phyloP scores from a whole-genome alignment of 2,329 filamentous ascomycete genomes.

The Diaporthe citriasiana region DNA sequence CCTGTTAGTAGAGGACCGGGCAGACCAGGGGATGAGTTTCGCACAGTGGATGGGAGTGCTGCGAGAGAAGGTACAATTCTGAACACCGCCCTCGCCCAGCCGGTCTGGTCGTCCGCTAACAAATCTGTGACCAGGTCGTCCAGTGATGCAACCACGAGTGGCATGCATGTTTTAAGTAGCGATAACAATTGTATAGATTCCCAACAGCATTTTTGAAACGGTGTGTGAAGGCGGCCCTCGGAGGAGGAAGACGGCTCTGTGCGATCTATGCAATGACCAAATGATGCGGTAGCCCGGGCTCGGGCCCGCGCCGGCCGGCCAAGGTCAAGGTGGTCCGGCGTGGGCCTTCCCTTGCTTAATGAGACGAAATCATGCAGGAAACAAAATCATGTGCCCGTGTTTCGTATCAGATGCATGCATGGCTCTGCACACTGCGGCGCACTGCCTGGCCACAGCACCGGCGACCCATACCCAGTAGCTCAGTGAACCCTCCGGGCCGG shows the following conservation, averaged over 20 bases:
- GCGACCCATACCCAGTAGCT: conserved; percentile 16
- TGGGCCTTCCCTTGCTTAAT: conserved; percentile 23
- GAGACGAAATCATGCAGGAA: conserved; percentile 30
- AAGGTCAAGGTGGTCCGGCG: conserved; percentile 15
- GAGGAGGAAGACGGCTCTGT: conserved; percentile 13
- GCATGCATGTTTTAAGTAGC: conserved; percentile 37
- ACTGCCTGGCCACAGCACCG: conserved; percentile 12
- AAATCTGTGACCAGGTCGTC: conserved; percentile 35
- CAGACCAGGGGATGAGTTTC: conserved; percentile 93
- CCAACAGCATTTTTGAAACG: background rate
- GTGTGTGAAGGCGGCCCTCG: background rate
- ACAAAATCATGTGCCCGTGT: conserved; percentile 27
- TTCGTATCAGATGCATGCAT: conserved; percentile 21
- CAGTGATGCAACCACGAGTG: conserved; percentile 38
- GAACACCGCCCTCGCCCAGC: background rate
- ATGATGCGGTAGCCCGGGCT: background rate
- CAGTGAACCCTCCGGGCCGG: conserved; percentile 10
- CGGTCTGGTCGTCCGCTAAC: conserved; percentile 26
- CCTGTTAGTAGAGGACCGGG: conserved; percentile 91
- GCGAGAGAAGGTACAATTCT: conserved; percentile 85
- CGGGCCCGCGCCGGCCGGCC: conserved; percentile 20
- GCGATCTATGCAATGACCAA: conserved; percentile 16
- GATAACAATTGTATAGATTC: conserved; percentile 43
- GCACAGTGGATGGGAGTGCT: conserved; percentile 93
- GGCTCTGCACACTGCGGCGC: background rate